Evolutionary conservation across 2,329 filamentous ascomycete species (phyloP).

Genomic region (Scopulariopsis brevicaulis): DNA sequence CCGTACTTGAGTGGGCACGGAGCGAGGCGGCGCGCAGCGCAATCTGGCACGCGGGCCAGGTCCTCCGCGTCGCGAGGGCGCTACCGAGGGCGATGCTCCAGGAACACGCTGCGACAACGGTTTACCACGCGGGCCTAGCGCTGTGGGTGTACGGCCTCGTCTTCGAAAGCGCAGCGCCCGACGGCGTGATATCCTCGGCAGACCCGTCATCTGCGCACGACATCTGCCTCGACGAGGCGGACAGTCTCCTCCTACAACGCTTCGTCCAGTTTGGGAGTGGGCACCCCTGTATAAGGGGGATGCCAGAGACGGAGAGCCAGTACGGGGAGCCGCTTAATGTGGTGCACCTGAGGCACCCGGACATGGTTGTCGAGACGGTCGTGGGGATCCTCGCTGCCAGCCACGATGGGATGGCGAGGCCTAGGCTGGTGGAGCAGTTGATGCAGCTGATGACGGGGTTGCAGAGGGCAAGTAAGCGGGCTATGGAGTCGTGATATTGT

Average conservation of each 20-base stretch:
- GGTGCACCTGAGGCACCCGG: slow-evolving; percentile 13
- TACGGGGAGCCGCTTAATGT: slow-evolving; percentile 1
- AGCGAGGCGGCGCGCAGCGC: slow-evolving; percentile 44
- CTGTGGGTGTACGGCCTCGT: slow-evolving; percentile 58
- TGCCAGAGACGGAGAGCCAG: slow-evolving; percentile 13
- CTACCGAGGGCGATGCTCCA: slow-evolving; percentile 43
- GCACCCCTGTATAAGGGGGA: slow-evolving; percentile 8
- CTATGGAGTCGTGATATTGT: neutral
- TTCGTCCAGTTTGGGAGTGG: slow-evolving; percentile 13
- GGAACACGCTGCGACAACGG: slow-evolving; percentile 55
- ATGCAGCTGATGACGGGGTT: slow-evolving; percentile 7
- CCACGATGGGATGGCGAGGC: slow-evolving; percentile 2
- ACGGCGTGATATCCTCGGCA: slow-evolving; percentile 22
- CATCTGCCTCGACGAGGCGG: slow-evolving; percentile 21
- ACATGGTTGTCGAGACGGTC: slow-evolving; percentile 15
- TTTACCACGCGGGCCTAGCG: slow-evolving; percentile 57
- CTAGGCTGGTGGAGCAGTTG: slow-evolving; percentile 7
- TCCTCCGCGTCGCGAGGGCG: slow-evolving; percentile 45
- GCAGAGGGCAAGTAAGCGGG: slow-evolving; percentile 3
- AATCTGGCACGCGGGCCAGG: slow-evolving; percentile 58
- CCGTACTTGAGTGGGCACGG: slow-evolving; percentile 46
- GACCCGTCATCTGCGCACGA: slow-evolving; percentile 13
- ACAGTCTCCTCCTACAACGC: slow-evolving; percentile 19
- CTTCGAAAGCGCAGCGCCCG: slow-evolving; percentile 19
- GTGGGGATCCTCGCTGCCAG: slow-evolving; percentile 4